Percentiles rank a stretch among this genome's conserved stretches.
phyloP scores from a whole-genome alignment of 2,329 filamentous ascomycete species.

The Aspergillus bombycis region DNA sequence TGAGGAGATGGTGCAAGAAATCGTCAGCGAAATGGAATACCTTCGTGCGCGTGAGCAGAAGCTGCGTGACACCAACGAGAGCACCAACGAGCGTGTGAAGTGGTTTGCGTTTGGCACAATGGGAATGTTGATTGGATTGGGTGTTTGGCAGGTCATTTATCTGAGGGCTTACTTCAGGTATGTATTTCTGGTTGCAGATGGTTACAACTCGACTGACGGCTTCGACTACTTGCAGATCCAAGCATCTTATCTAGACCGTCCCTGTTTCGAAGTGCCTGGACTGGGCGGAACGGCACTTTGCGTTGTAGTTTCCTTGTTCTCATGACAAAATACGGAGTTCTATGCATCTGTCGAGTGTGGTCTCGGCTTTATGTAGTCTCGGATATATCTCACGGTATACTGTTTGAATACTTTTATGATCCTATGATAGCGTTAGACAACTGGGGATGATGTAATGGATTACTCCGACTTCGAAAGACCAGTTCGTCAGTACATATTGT shows the following conservation, averaged over 20 bases:
- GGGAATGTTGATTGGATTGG: constrained; percentile 83
- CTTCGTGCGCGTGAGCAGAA: constrained; percentile 87
- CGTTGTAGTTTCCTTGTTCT: constrained; percentile 21
- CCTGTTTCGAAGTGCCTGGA: constrained; percentile 7
- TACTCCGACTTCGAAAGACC: not conserved
- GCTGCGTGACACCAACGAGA: constrained; percentile 97
- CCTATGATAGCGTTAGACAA: constrained; percentile 20
- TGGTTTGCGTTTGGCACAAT: constrained; percentile 97
- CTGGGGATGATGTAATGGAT: constrained; percentile 6
- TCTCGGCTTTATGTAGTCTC: constrained; percentile 20
- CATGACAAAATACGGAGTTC: constrained; percentile 27
- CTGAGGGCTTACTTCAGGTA: constrained; percentile 94
- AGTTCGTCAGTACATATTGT: not conserved
- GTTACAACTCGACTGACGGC: constrained; percentile 3
- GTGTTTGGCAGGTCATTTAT: constrained; percentile 97
- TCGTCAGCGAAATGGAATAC: constrained; percentile 96
- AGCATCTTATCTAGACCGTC: constrained; percentile 65
- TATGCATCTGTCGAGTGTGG: constrained; percentile 22
- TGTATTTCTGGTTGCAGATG: constrained; percentile 22
- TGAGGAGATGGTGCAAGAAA: constrained; percentile 85
- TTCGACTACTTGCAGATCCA: constrained; percentile 54
- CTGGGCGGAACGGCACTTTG: constrained; percentile 13
- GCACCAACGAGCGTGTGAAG: constrained; percentile 97
- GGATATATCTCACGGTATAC: constrained; percentile 24
- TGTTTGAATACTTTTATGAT: constrained; percentile 27